Base-by-base conservation (phyloP, 805 yeast species). In the Pichia cabralensis region DNA sequence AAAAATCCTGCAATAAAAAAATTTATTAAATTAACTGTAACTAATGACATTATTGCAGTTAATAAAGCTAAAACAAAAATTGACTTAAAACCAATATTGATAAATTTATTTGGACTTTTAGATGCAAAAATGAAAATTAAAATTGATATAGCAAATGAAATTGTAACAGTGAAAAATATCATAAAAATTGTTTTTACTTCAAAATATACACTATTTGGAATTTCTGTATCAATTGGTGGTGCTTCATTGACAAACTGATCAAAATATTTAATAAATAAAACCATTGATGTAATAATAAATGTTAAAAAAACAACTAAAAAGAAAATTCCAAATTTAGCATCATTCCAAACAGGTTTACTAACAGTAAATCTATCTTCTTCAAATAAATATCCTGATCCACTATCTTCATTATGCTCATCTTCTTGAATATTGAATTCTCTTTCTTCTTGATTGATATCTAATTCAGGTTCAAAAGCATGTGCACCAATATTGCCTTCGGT, bases 61-160 rank as follows among this genome's bases (percentile, higher is more conserved):
- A 33, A 1, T 15, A 36, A 4, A 10, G 83, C 70, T 2, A 84
- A 47, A 3, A 89, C 84, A 38, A 75, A 46, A 10, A 83, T 64
- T 62, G 69, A 69, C 49, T 83, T 83, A 43, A 85, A 68, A 2
- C 94, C 82, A 18, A 74, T 56, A 35, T 69, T 67, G 45, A 85
- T 81, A 55, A 85, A 85, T 35, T 66, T 59, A 33, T 67, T 62
- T 8, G 96, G 84, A 30, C 69, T 71, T 40, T 68, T 40, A 45
- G 86, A 62, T 4, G 94, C 94, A 39, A 72, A 58, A 1, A 66
- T 41, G 33, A 81, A 64, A 27, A 84, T 75, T 4, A 64, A 41
- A 2, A 65, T 34, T 0, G 94, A 71, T 20, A 81, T 56, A 3
- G 72, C 70, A 21, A 83, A 51, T 0, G 81, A 68, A 7, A 80